Conservation (phyloP, 192 early-diverging fungal genomes). For the Coemansia sp. region DNA sequence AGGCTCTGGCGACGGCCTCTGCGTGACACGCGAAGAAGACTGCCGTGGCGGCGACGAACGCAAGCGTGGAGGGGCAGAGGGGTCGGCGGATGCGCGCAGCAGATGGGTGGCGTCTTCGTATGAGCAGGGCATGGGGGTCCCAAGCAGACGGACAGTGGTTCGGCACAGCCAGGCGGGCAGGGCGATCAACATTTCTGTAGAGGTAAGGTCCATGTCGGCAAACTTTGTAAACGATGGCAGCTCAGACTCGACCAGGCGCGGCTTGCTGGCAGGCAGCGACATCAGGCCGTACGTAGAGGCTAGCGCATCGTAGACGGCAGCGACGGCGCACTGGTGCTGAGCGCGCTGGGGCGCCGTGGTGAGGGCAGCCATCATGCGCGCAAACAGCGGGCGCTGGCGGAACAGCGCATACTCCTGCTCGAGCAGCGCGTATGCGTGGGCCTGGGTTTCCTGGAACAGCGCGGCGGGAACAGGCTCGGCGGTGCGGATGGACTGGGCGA, state of each 20-base stretch:
- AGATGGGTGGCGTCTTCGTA: constrained; percentile 7
- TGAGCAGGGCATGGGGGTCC: constrained; percentile 30
- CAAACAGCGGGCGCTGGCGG: constrained; percentile 46
- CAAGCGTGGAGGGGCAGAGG: neutral
- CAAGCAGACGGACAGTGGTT: constrained; percentile 37
- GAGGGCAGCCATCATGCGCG: constrained; percentile 40
- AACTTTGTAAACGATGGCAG: constrained; percentile 44
- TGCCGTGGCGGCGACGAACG: neutral
- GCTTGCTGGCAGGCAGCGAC: constrained; percentile 23
- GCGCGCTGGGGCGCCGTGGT: neutral
- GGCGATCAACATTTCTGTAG: constrained; percentile 22
- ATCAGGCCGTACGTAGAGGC: constrained; percentile 25
- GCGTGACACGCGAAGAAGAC: neutral
- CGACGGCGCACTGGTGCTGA: constrained; percentile 30
- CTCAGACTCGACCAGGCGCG: constrained; percentile 34
- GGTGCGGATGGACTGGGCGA: constrained; percentile 23
- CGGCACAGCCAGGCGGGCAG: constrained; percentile 53
- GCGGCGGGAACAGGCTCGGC: constrained; percentile 9
- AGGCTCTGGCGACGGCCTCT: neutral
- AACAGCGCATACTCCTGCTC: constrained; percentile 43
- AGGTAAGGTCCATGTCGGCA: constrained; percentile 50
- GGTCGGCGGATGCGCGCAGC: neutral
- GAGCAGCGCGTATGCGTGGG: constrained; percentile 33
- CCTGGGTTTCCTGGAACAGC: constrained; percentile 45
- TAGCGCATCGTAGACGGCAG: constrained; percentile 36